Percentiles rank a stretch among this genome's conserved stretches.
Conservation (phyloP, 306 rosid genomes). For the Rubus idaeus region DNA sequence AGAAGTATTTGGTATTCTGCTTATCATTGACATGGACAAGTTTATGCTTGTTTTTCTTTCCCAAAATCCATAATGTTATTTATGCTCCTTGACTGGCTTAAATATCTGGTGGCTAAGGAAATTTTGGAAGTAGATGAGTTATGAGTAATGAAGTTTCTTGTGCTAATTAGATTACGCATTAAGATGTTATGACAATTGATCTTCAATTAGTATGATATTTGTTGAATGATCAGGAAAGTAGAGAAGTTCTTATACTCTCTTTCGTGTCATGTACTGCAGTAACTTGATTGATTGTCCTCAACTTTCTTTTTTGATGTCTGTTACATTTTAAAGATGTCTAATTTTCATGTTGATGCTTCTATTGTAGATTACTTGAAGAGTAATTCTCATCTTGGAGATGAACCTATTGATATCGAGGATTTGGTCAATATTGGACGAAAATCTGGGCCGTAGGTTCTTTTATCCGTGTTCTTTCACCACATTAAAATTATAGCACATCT, state of each 20-base stretch:
- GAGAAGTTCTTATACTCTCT: background rate
- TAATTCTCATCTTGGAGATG: conserved; percentile 87
- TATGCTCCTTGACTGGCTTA: background rate
- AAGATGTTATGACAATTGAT: background rate
- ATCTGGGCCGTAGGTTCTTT: conserved; percentile 79
- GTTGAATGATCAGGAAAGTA: conserved; percentile 9
- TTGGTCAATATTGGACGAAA: conserved; percentile 78
- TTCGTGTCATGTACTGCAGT: conserved; percentile 20
- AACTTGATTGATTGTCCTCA: conserved; percentile 16
- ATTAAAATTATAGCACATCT: background rate
- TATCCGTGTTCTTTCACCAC: conserved; percentile 18
- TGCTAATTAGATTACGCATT: background rate
- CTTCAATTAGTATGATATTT: background rate
- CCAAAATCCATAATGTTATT: background rate
- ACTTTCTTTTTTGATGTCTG: conserved; percentile 19
- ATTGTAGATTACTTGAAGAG: conserved; percentile 61
- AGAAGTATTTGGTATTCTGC: too few species aligned
- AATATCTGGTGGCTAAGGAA: too few species aligned
- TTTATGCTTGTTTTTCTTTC: background rate
- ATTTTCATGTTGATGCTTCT: conserved; percentile 29
- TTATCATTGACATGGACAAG: too few species aligned
- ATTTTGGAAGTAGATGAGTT: background rate
- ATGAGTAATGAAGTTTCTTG: background rate
- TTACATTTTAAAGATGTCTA: conserved; percentile 21
- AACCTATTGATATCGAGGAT: conserved; percentile 91